These are phyloP conservation scores for Dendrocalamus sinicus DNA, from an alignment of 176 grass and related monocot species.

Conservation along the genomic window DNA sequence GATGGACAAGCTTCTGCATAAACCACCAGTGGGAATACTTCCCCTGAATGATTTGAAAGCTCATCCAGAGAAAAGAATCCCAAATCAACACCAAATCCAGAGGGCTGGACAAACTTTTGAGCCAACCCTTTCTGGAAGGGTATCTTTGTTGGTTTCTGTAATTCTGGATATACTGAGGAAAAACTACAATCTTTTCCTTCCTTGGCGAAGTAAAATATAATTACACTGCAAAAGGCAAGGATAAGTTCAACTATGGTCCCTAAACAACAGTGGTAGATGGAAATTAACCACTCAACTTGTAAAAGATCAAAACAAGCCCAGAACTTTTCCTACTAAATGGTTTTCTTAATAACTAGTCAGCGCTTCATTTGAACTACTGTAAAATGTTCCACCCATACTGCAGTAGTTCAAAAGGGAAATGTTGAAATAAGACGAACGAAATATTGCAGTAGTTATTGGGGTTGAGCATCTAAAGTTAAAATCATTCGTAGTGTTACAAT, in stretches of 20 bases:
- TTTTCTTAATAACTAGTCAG: neutral
- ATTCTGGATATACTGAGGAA: constrained; percentile 58
- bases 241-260: neutral
- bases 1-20: constrained; percentile 68
- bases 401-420: constrained; percentile 6
- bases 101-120: constrained; percentile 81
- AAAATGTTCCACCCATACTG: constrained; percentile 17
- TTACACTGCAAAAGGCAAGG: constrained; percentile 57
- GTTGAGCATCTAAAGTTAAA: neutral
- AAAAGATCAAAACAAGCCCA: neutral
- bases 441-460: neutral
- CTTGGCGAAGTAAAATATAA: constrained; percentile 89
- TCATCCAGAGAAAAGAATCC: constrained; percentile 92
- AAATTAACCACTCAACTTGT: constrained; percentile 16
- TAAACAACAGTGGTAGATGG: constrained; percentile 4
- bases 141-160: constrained; percentile 56
- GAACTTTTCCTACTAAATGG: neutral
- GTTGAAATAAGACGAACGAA: constrained; percentile 2
- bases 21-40: constrained; percentile 75
- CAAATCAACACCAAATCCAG: constrained; percentile 82
- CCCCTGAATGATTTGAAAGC: constrained; percentile 68
- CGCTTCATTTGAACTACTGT: neutral
- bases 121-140: constrained; percentile 74
- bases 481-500: neutral
- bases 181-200: constrained; percentile 74